phyloP scores from a whole-genome alignment of 371 early-diverging fungal species.

The Actinomortierella wolfii region DNA sequence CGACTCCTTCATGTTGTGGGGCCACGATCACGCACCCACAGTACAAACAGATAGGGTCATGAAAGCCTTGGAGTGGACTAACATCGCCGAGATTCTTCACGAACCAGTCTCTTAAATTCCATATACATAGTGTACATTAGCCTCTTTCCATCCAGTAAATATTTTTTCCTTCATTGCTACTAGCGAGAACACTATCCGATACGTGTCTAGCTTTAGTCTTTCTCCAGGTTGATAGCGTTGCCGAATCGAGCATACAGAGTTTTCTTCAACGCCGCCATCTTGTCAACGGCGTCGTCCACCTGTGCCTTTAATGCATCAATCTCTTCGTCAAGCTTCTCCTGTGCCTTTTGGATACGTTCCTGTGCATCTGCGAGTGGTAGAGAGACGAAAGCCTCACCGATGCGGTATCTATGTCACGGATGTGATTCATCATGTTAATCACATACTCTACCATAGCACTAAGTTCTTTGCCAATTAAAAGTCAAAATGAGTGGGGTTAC shows the following conservation, averaged over 20 bases:
- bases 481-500: not conserved
- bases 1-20: slow-evolving; percentile 36
- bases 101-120: slow-evolving; percentile 3
- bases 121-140: too few species aligned
- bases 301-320: slow-evolving; percentile 68
- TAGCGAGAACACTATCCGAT: too few species aligned
- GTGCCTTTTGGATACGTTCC: slow-evolving; percentile 70
- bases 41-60: slow-evolving; percentile 25
- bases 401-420: slow-evolving; percentile 64
- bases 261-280: slow-evolving; percentile 88
- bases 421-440: not conserved
- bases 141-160: too few species aligned
- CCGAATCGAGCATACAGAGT: slow-evolving; percentile 92
- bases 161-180: too few species aligned
- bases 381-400: slow-evolving; percentile 90
- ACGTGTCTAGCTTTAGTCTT: slow-evolving; percentile 55
- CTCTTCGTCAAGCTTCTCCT: slow-evolving; percentile 57
- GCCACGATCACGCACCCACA: slow-evolving; percentile 36
- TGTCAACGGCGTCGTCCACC: slow-evolving; percentile 66
- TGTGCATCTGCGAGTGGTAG: slow-evolving; percentile 76
- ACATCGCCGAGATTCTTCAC: slow-evolving; percentile 37
- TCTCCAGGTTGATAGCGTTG: slow-evolving; percentile 92
- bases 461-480: not conserved
- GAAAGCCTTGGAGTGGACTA: slow-evolving; percentile 44
- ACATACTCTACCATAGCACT: slow-evolving; percentile 1